phyloP scores from a whole-genome alignment of 1,139 yeast genomes.

The Meyerozyma carpophila region DNA sequence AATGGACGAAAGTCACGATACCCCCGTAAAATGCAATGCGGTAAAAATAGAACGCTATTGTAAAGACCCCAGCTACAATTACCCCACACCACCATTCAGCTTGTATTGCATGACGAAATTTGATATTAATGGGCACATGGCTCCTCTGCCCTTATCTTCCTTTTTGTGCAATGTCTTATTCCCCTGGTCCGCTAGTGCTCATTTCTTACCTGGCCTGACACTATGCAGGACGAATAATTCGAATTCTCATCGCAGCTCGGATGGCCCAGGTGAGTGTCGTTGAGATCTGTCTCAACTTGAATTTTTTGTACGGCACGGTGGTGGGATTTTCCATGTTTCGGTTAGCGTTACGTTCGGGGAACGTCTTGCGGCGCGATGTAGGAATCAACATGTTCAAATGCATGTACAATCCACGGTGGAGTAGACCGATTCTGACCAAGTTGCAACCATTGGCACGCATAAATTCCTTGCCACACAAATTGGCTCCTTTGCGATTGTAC shows the following conservation, averaged over 20 bases:
- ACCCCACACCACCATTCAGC: too few relatives aligned
- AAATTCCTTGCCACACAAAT: background rate
- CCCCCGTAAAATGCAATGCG: too few relatives aligned
- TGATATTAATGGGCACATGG: too few relatives aligned
- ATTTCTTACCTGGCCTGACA: background rate
- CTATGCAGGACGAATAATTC: background rate
- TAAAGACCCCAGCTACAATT: too few relatives aligned
- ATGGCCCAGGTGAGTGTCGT: too few relatives aligned
- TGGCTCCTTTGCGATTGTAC: background rate
- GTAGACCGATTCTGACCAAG: background rate
- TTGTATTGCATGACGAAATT: background rate
- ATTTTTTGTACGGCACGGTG: background rate
- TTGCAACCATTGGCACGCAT: constrained; percentile 54
- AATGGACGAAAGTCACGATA: too few relatives aligned
- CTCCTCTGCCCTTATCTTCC: too few relatives aligned
- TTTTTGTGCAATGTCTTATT: background rate
- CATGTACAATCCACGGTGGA: background rate
- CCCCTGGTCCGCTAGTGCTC: background rate
- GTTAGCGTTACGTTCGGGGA: background rate
- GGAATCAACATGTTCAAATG: background rate
- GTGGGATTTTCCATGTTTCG: background rate
- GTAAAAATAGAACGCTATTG: too few relatives aligned
- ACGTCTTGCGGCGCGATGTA: background rate
- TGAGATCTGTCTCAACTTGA: too few relatives aligned
- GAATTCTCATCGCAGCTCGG: background rate